Conservation (phyloP, 345 rosid species). For the Aethionema arabicum region DNA sequence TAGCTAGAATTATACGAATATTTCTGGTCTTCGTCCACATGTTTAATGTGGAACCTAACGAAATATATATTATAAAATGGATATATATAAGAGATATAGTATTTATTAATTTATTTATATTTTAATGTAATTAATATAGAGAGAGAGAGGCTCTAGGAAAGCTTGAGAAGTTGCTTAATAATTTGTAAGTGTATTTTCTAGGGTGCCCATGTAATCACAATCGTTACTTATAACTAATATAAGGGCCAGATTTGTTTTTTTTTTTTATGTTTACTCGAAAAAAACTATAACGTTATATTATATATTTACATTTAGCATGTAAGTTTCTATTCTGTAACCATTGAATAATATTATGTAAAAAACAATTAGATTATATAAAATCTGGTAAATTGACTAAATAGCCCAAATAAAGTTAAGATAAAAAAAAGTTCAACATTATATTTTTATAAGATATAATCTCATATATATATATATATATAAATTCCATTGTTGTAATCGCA, state of each 20-base stretch:
- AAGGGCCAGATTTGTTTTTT: neutral
- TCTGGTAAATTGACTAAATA: no score
- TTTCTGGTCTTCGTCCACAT: slow-evolving; percentile 30
- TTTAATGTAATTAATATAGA: neutral
- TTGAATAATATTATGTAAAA: no score
- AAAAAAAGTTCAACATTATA: no score
- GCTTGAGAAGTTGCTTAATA: slow-evolving; percentile 26
- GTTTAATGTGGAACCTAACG: slow-evolving; percentile 23
- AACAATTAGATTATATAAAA: no score
- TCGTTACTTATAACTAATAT: slow-evolving; percentile 9
- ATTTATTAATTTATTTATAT: neutral
- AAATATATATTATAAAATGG: neutral
- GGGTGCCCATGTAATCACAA: slow-evolving; percentile 15
- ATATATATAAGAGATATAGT: no score
- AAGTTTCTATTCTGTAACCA: no score
- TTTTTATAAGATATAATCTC: no score
- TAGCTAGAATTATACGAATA: slow-evolving; percentile 4
- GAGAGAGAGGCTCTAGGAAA: slow-evolving; percentile 1
- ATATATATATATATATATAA: no score
- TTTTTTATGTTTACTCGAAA: no score
- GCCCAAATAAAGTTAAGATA: no score
- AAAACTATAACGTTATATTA: no score
- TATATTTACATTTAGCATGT: no score
- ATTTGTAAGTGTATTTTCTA: slow-evolving; percentile 24
- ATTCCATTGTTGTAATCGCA: neutral